phyloP scores from a whole-genome alignment of 208 protist genomes.

The Trypanosoma lewisi region DNA sequence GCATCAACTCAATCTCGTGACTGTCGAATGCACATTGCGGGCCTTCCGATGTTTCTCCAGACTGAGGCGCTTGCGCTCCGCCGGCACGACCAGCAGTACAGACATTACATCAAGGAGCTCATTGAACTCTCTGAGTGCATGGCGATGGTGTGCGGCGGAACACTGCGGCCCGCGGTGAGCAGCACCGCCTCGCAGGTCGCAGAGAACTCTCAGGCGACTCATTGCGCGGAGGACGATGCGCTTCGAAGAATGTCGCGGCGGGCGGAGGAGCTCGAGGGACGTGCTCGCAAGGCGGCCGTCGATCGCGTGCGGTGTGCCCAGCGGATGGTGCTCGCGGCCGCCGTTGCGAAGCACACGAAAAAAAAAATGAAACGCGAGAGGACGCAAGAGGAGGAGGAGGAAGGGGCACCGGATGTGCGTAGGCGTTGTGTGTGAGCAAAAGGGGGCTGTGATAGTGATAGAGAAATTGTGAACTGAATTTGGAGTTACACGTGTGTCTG shows the following conservation, averaged over 20 bases:
- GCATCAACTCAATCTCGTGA: background rate
- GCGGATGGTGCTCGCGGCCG: constrained; percentile 19
- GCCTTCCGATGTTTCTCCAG: constrained; percentile 77
- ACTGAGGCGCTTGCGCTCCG: constrained; percentile 55
- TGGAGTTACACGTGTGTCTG: background rate
- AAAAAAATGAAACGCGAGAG: constrained; percentile 3
- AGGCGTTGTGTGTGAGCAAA: background rate
- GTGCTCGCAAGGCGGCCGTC: constrained; percentile 11
- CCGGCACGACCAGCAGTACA: constrained; percentile 56
- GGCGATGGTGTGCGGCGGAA: constrained; percentile 12
- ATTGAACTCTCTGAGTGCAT: constrained; percentile 64
- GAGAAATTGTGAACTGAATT: background rate
- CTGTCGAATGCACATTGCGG: constrained; percentile 32
- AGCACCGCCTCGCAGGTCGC: background rate
- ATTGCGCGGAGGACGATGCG: constrained; percentile 7
- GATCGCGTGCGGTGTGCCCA: constrained; percentile 26
- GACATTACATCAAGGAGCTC: constrained; percentile 64
- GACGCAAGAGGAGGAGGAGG: background rate
- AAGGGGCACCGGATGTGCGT: background rate
- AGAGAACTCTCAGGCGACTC: constrained; percentile 1
- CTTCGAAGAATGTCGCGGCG: constrained; percentile 14
- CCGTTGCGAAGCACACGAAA: constrained; percentile 1
- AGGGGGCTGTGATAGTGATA: background rate
- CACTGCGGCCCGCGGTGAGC: constrained; percentile 1
- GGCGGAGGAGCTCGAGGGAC: constrained; percentile 21